Percentiles rank a stretch among this genome's conserved stretches.
Conservation (phyloP, 202 grass and related monocot species). For the Zizania palustris region DNA sequence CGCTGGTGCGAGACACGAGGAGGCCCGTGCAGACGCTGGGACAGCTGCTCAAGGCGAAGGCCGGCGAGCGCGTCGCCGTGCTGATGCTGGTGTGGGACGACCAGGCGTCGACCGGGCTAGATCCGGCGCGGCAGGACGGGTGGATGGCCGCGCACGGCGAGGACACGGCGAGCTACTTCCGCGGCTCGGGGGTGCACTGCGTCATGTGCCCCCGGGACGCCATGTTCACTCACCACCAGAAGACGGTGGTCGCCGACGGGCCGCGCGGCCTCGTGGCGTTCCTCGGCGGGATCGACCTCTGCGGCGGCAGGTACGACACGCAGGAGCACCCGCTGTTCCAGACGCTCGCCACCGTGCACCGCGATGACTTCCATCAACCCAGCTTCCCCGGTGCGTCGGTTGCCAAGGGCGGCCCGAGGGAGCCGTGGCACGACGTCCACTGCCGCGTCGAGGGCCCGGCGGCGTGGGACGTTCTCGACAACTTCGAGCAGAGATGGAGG, state of each 20-base stretch:
- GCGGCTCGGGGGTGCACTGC: conserved; percentile 45
- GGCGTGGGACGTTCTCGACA: conserved; percentile 64
- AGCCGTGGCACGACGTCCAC: conserved; percentile 87
- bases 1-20: background rate
- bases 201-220: conserved; percentile 58
- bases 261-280: conserved; percentile 44
- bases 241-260: conserved; percentile 45
- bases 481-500: conserved; percentile 77
- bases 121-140: background rate
- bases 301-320: conserved; percentile 59
- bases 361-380: conserved; percentile 57
- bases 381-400: conserved; percentile 47
- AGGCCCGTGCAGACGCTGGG: conserved; percentile 40
- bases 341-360: conserved; percentile 43
- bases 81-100: conserved; percentile 42
- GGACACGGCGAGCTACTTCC: conserved; percentile 49
- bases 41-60: conserved; percentile 55
- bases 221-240: conserved; percentile 72
- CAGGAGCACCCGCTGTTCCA: conserved; percentile 54
- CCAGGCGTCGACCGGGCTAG: background rate
- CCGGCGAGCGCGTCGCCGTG: conserved; percentile 49
- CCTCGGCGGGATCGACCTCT: conserved; percentile 64
- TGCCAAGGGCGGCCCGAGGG: conserved; percentile 67
- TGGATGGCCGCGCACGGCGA: conserved; percentile 24
- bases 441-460: conserved; percentile 58